phyloP scores from a whole-genome alignment of 2,329 filamentous ascomycete genomes.

The Pezicula radicicola region DNA sequence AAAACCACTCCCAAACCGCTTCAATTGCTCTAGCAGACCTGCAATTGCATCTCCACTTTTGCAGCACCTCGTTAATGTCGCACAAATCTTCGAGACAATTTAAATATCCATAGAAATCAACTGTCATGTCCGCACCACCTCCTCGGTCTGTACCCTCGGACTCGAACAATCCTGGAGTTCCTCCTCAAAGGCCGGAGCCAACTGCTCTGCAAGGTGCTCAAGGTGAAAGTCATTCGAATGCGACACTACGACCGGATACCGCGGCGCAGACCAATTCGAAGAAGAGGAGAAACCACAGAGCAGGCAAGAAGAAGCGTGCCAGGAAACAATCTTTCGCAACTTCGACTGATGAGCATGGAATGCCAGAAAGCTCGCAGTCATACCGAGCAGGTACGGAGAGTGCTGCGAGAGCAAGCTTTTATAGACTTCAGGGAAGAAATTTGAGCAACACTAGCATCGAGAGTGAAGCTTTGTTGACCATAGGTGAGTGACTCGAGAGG shows the following conservation, averaged over 20 bases:
- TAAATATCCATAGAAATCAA: no score
- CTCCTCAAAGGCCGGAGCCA: slow-evolving; percentile 19
- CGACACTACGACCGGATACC: slow-evolving; percentile 15
- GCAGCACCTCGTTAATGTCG: no score
- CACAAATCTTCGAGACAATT: no score
- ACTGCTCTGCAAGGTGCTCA: slow-evolving; percentile 19
- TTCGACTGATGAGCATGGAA: slow-evolving; percentile 39
- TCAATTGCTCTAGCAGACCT: no score
- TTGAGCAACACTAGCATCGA: slow-evolving; percentile 84
- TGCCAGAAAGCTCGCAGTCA: slow-evolving; percentile 27
- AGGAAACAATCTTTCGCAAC: slow-evolving; percentile 79
- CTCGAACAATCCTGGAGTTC: no score
- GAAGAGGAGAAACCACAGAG: slow-evolving; percentile 68
- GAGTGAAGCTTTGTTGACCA: slow-evolving; percentile 88
- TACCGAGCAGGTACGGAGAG: slow-evolving; percentile 29
- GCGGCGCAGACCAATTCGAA: slow-evolving; percentile 2
- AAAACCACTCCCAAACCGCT: no score
- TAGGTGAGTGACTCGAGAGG: slow-evolving; percentile 65
- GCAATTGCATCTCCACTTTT: no score
- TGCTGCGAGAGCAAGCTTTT: slow-evolving; percentile 38
- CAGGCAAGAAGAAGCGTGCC: slow-evolving; percentile 72
- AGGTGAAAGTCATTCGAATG: slow-evolving; percentile 5
- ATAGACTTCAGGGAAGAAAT: slow-evolving; percentile 50
- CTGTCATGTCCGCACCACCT: no score
- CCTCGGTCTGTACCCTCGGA: no score